Base-by-base conservation (phyloP, 352 stramenopile species). In the Globisporangium splendens region DNA sequence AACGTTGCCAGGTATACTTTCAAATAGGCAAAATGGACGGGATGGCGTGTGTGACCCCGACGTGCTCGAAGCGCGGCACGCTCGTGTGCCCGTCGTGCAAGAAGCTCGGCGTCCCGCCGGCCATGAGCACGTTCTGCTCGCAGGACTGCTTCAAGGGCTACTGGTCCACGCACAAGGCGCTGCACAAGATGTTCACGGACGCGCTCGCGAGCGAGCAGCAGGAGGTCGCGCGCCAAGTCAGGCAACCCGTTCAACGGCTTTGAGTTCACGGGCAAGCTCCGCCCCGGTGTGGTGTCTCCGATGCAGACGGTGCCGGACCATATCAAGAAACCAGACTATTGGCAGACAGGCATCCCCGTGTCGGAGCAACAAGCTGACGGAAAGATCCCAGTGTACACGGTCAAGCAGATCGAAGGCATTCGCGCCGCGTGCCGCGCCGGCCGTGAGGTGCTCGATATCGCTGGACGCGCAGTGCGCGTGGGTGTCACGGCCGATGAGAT, bases 401-500 rank as follows among this genome's bases (percentile, higher is more conserved):
- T 75, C 7, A 77, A 96, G 52, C 86, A 99, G 70, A 98, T 99
- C 70, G 73, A 74, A 28, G 96, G 91, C 60, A 98, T 99, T 69
- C 77, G 94, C 17, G 86, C 83, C 15, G 89, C 91, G 6, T 98
- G 96, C 65, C 75, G 77, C 24, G 69, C 71, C 6, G 87, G 87
- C 35, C 79, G 96, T 22, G 95, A 99, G 64, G 96, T 99, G 28
- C 80, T 99, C 15, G 96, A 99, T 72, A 83, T 98, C 50, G 96
- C 91, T 7, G 95, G 93, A 14, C 75, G 75, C 44, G 81, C 90
- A 0, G 69, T 99, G 15, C 63, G 75, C 52, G 74, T 81, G 2
- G 97, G 97, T 38, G 73, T 98, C 21, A 99, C 96, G 8, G 97
- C 92, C 4, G 96, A 99, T 69, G 96, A 98, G 70, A 98, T 99